phyloP scores from a whole-genome alignment of 225 moss, liverwort and hornwort species.

The Bryum argenteum region DNA sequence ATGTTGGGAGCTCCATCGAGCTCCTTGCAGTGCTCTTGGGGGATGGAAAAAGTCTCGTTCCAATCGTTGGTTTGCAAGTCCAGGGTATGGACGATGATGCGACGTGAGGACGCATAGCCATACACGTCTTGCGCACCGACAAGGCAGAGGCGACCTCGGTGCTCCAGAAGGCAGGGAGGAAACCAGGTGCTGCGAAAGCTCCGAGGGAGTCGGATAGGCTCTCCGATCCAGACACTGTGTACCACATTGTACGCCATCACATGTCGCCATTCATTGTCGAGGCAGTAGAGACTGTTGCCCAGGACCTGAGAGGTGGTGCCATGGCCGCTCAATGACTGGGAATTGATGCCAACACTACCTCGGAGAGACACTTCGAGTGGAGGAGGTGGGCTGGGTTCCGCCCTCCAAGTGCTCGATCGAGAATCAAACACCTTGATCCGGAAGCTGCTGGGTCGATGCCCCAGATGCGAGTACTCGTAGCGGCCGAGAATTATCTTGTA shows the following conservation, averaged over 20 bases:
- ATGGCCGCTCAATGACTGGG: slow-evolving; percentile 56
- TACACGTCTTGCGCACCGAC: slow-evolving; percentile 49
- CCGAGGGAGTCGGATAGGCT: slow-evolving; percentile 45
- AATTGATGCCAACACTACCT: slow-evolving; percentile 56
- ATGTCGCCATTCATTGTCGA: slow-evolving; percentile 61
- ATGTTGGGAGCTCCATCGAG: slow-evolving; percentile 46
- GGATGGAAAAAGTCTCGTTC: slow-evolving; percentile 34
- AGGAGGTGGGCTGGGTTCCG: slow-evolving; percentile 42
- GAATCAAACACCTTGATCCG: slow-evolving; percentile 56
- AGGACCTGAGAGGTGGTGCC: slow-evolving; percentile 59
- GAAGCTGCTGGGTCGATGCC: slow-evolving; percentile 51
- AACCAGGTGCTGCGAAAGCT: slow-evolving; percentile 61
- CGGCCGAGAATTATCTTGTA: slow-evolving; percentile 60
- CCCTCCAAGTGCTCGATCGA: slow-evolving; percentile 41
- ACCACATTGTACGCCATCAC: slow-evolving; percentile 50
- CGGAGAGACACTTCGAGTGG: slow-evolving; percentile 55
- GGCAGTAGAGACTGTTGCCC: slow-evolving; percentile 48
- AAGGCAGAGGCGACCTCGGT: slow-evolving; percentile 49
- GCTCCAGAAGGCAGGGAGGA: slow-evolving; percentile 55
- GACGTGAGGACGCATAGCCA: slow-evolving; percentile 42
- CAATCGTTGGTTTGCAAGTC: slow-evolving; percentile 37
- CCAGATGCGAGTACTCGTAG: slow-evolving; percentile 55
- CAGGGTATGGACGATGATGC: slow-evolving; percentile 44
- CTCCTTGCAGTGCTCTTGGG: slow-evolving; percentile 42
- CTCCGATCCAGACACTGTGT: slow-evolving; percentile 36